Base-by-base conservation (phyloP, 1,284 basidiomycete genomes). In the Wallemia ichthyophaga region DNA sequence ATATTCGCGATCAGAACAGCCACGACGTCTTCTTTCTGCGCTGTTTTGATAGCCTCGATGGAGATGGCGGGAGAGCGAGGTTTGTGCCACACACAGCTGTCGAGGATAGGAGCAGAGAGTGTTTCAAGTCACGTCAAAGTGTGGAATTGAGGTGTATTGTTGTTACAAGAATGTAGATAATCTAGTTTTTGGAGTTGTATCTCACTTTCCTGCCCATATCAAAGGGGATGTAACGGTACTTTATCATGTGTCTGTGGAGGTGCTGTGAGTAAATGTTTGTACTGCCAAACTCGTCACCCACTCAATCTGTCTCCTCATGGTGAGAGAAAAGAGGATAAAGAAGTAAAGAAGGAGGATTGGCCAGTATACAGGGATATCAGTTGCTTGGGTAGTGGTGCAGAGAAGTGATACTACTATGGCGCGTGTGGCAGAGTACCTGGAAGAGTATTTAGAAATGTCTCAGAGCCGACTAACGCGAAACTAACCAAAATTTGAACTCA, bases 281-380 rank as follows among this genome's bases (percentile, higher is more conserved):
- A n/a, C 28, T 31, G 28, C 28, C 7, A 17, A 7, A 17, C 7
- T 31, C 7, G 28, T 11, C 37, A 77, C 86, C 66, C 68, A 91
- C 87, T 84, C 85, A 66, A 92, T 87, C 72, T 91, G 87, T 64
- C 86, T 75, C 63, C 87, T 77, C 87, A 92, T 91, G 17, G 87
- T 91, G 64, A 92, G 73, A 24, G 82, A 77, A 67, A 91, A 88
- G 57, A 91, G 75, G 58, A 85, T 79, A 69, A 82, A 80, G 74
- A 89, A 88, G 73, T 94, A 94, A 65, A 95, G 75, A 64, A 96
- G 80, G 57, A 94, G 77, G 70, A 96, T 94, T 13, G 89, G 89
- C 88, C 92, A 96, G 72, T 94, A 96, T 24, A 98, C 92, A 13
- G 92, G 92, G 21, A 96, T 82, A 69, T 96, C 89, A 65, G 92